phyloP scores from a whole-genome alignment of 2,329 filamentous ascomycete genomes.

The Rutstroemia sp. region DNA sequence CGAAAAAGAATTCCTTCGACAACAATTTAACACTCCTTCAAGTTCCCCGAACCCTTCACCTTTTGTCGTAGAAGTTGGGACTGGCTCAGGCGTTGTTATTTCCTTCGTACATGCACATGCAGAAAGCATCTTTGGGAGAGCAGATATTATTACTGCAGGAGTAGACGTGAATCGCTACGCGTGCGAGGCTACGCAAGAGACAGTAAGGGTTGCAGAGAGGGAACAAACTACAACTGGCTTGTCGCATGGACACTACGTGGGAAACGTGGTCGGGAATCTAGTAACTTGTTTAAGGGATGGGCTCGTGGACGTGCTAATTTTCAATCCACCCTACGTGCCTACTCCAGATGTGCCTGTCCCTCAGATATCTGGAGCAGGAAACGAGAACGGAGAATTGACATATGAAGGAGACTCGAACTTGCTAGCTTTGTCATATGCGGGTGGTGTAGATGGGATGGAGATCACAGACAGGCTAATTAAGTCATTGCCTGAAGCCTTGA shows the following conservation, averaged over 20 bases:
- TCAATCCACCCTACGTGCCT: conserved; percentile 96
- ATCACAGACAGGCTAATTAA: conserved; percentile 74
- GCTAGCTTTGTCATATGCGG: conserved; percentile 80
- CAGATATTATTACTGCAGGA: conserved; percentile 62
- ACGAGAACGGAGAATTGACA: conserved; percentile 25
- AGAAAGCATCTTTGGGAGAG: conserved; percentile 61
- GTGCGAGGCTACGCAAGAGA: conserved; percentile 66
- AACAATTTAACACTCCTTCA: conserved; percentile 11
- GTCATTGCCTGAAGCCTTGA: conserved; percentile 57
- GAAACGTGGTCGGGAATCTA: conserved; percentile 64
- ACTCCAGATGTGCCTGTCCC: conserved; percentile 60
- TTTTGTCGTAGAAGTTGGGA: conserved; percentile 77
- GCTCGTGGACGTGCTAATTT: conserved; percentile 75
- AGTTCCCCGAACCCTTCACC: conserved; percentile 37
- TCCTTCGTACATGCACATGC: conserved; percentile 79
- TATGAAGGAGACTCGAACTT: conserved; percentile 81
- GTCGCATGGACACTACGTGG: conserved; percentile 49
- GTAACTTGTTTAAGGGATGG: conserved; percentile 49
- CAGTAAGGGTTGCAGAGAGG: conserved; percentile 46
- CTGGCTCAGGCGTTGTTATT: conserved; percentile 89
- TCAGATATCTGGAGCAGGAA: conserved; percentile 33
- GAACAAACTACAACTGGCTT: conserved; percentile 31
- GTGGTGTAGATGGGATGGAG: conserved; percentile 88
- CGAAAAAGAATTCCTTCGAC: conserved; percentile 24
- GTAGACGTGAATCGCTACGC: conserved; percentile 83